phyloP scores from a whole-genome alignment of 495 filamentous ascomycete species.

The Hypoxylon lienhwacheense region DNA sequence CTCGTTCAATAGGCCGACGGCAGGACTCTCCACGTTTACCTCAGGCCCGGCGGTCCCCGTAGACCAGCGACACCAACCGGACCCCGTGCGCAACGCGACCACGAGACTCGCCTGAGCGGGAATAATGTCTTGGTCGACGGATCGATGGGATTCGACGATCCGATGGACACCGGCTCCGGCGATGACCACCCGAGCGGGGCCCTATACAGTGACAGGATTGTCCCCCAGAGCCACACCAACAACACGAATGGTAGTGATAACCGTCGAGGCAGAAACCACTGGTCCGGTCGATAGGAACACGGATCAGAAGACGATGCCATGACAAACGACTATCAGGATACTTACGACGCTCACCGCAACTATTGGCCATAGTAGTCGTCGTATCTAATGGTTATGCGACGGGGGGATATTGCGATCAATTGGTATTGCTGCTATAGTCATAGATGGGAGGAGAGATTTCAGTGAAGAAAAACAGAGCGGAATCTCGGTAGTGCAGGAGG shows the following conservation, averaged over 20 bases:
- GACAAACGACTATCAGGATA: not conserved
- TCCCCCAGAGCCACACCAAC: conserved; percentile 19
- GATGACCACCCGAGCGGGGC: conserved; percentile 28
- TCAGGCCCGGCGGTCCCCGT: conserved; percentile 56
- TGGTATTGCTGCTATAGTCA: no score
- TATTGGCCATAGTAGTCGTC: no score
- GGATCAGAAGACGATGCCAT: not conserved
- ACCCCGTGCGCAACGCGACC: conserved; percentile 43
- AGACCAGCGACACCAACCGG: conserved; percentile 29
- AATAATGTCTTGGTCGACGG: conserved; percentile 58
- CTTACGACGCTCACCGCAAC: no score
- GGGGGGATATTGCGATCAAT: no score
- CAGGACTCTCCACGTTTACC: conserved; percentile 73
- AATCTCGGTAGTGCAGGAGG: no score
- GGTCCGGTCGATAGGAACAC: conserved; percentile 23
- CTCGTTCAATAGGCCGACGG: conserved; percentile 70
- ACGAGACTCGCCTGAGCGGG: conserved; percentile 47
- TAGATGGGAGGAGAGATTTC: no score
- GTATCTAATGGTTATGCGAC: no score
- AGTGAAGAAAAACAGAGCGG: no score
- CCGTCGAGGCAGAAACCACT: conserved; percentile 44
- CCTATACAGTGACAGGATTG: conserved; percentile 51
- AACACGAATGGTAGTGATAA: conserved; percentile 13
- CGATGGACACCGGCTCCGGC: conserved; percentile 51
- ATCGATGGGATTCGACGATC: conserved; percentile 61